These are phyloP conservation scores for Ophiocytium majus DNA, from an alignment of 352 stramenopile genomes.

Conservation along the genomic window DNA sequence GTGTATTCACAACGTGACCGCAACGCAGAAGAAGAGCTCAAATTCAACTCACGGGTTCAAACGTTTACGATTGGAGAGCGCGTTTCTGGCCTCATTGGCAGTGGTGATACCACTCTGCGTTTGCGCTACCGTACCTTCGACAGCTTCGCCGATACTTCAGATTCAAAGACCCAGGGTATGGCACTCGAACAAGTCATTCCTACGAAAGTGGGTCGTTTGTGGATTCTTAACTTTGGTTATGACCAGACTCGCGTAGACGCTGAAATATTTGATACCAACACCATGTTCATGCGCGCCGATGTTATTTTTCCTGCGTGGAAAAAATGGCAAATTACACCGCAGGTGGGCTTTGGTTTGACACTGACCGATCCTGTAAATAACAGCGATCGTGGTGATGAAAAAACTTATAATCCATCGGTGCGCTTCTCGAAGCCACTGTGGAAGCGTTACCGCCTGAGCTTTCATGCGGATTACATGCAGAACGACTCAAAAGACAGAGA, in stretches of 20 bases:
- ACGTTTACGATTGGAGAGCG: no score
- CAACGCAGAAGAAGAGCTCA: not conserved
- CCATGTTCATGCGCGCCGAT: not conserved
- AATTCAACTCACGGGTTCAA: no score
- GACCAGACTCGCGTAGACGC: not conserved
- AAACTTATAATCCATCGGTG: no score
- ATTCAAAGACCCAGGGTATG: not conserved
- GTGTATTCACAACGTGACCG: not conserved
- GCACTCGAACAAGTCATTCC: not conserved
- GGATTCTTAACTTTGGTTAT: not conserved
- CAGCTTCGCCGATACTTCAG: not conserved
- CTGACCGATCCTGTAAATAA: no score
- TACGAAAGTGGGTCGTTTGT: not conserved
- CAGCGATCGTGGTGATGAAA: no score
- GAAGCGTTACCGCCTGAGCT: no score
- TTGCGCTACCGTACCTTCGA: not conserved
- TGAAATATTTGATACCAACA: constrained; percentile 10
- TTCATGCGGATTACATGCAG: not conserved
- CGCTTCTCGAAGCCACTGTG: no score
- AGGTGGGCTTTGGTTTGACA: no score
- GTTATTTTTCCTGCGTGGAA: no score
- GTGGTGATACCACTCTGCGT: not conserved
- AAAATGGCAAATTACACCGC: no score
- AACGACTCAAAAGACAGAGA: not conserved
- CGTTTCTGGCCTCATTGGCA: no score